These are phyloP conservation scores for Leccinum ochraceum DNA, from an alignment of 768 basidiomycete species.

Conservation along the genomic window DNA sequence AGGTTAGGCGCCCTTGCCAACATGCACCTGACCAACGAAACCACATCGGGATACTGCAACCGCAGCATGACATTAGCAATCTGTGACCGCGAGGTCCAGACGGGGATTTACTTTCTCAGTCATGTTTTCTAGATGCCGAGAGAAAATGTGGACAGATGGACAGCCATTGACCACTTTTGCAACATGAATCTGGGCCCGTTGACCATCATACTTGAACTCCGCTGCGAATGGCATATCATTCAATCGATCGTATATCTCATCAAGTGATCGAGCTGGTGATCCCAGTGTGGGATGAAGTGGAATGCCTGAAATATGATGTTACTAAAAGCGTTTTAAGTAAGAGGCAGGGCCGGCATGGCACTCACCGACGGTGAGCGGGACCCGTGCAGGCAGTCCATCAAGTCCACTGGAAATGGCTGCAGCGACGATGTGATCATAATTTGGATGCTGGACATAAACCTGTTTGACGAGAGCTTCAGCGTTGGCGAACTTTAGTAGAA, in stretches of 20 bases:
- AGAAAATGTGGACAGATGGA: constrained; percentile 66
- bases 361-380: constrained; percentile 72
- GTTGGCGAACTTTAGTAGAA: constrained; percentile 44
- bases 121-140: constrained; percentile 91
- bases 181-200: constrained; percentile 81
- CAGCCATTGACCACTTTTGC: constrained; percentile 27
- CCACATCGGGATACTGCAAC: constrained; percentile 79
- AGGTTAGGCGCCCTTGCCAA: constrained; percentile 45
- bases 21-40: constrained; percentile 53
- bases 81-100: neutral
- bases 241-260: constrained; percentile 78
- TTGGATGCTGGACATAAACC: constrained; percentile 78
- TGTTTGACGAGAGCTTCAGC: constrained; percentile 69
- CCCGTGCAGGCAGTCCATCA: constrained; percentile 54
- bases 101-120: constrained; percentile 65
- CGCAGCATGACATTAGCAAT: constrained; percentile 16
- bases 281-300: constrained; percentile 88
- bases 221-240: constrained; percentile 70
- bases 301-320: constrained; percentile 50
- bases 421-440: constrained; percentile 66
- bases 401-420: constrained; percentile 64
- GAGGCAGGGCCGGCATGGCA: neutral
- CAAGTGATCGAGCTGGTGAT: constrained; percentile 79
- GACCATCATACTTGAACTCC: constrained; percentile 92
- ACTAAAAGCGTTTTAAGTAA: constrained; percentile 10